Evolutionary conservation across 306 rosid genomes (phyloP), one percentile per base, ranked within the genome.

Genomic region (Astragalus glycyphyllos): DNA sequence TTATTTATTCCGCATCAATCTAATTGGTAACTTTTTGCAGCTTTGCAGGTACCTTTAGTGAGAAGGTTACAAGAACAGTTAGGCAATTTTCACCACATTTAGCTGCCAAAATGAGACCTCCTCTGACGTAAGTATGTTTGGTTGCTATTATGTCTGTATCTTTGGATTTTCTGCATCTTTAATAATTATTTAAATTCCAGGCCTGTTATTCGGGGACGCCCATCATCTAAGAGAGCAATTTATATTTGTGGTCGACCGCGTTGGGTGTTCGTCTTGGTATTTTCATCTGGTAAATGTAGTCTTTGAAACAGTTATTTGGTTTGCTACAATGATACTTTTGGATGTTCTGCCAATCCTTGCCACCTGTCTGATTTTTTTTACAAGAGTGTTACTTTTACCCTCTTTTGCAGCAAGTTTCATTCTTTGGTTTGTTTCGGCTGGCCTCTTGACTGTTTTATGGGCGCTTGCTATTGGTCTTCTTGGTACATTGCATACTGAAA

Each of bases 141-240:
- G 46, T 60, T 74, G 42, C 78, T 50, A 32, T 31, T 59, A 38
- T 76, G 41, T 55, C 46, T 51, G 38, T 54, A 31, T 12, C 47
- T 57, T 49, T 7, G 38, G 60, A 34, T 47, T 12, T 66, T 56
- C 61, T 74, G 61, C 68, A 61, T 35, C 37, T 64, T 71, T 35
- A 15, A 9, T 67, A 73, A 51, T 76, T 29, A 75, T 79, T 76
- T 38, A 57, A 37, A 73, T 84, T 61, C 38, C 89, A 95, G 99
- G 90, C 99, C 99, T 82, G 99, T 95, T 53, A 89, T 95, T 69
- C 97, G 99, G 79, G 97, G 99, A 60, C 99, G 97, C 62, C 97
- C 99, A 42, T 86, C 97, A 67, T 83, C 96, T 45, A 95, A 91
- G 82, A 85, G 99, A 81, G 77, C 96, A 66, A 91, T 95, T 72